Percentiles rank a stretch among this genome's conserved stretches.
Evolutionary conservation across 1,139 yeast species (phyloP).

Genomic region (Lodderomyces metapsilosis): DNA sequence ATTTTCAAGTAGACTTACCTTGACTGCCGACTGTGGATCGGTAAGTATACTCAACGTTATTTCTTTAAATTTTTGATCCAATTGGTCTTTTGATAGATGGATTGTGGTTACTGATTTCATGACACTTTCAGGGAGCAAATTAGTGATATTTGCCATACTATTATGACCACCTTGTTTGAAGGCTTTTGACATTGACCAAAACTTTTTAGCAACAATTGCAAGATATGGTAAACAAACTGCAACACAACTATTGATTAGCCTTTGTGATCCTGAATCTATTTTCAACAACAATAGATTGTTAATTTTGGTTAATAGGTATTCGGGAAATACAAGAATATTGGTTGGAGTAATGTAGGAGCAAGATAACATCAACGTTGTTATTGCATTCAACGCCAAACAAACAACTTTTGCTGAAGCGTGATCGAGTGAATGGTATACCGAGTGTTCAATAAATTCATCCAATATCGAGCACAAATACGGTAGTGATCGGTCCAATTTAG

Average conservation of each 20-base stretch:
- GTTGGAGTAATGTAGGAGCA: slow-evolving; percentile 73
- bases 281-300: slow-evolving; percentile 36
- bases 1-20: slow-evolving; percentile 64
- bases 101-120: slow-evolving; percentile 15
- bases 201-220: slow-evolving; percentile 60
- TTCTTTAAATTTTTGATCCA: slow-evolving; percentile 54
- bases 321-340: slow-evolving; percentile 74
- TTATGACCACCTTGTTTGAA: slow-evolving; percentile 28
- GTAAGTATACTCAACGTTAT: slow-evolving; percentile 67
- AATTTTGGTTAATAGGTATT: slow-evolving; percentile 76
- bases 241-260: slow-evolving; percentile 26
- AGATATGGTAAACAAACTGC: slow-evolving; percentile 74
- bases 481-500: slow-evolving; percentile 78
- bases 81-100: slow-evolving; percentile 25
- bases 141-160: slow-evolving; percentile 22
- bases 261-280: slow-evolving; percentile 18
- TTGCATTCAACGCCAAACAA: slow-evolving; percentile 52
- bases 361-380: slow-evolving; percentile 61
- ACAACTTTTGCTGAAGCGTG: slow-evolving; percentile 48
- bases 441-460: slow-evolving; percentile 38
- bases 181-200: slow-evolving; percentile 64
- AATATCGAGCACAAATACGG: slow-evolving; percentile 66
- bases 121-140: slow-evolving; percentile 9
- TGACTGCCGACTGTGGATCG: slow-evolving; percentile 64
- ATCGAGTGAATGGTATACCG: slow-evolving; percentile 10